Base-by-base conservation (phyloP, 2,329 filamentous ascomycete species). In the Cephalotrichum gorgonifer region DNA sequence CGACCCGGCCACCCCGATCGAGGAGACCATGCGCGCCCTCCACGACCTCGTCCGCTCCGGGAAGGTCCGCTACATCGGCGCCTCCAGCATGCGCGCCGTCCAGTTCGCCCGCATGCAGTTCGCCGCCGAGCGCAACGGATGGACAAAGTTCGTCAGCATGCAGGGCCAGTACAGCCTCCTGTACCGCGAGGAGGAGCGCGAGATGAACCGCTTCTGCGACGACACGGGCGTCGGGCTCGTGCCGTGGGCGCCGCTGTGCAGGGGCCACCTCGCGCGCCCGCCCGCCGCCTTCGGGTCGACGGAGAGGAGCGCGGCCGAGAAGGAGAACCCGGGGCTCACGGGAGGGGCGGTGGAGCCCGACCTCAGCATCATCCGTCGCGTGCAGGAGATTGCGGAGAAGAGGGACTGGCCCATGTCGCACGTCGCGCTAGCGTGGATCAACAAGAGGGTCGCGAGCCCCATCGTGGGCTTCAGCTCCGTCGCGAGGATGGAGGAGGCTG, bases 11-110 rank as follows among this genome's bases (percentile, higher is more conserved):
- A 73, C 70, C 1, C 72, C 75, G 0, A 61, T 70, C 4, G 74
- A 79, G 55, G 78, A 82, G 62, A 80, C 77, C n/a, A 81, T 82
- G 78, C 69, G 71, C 57, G 76, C 76, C 7, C 61, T 81, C n/a
- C 75, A 83, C 52, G 78, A 82, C 55, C 66, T 82, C 0, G 68
- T 82, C 0, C 66, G 74, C 54, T 70, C 65, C 3, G 79, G 79
- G 0, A 79, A 77, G 58, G 77, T 81, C 0, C 64, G 72, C 2
- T 78, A 78, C 54, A 71, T 78, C 23, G 75, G 75, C 2, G 66
- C 71, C n/a, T 69, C 64, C 31, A 68, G 62, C 45, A 75, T 74
- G 70, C 66, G 67, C 57, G 64, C 70, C 0, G 72, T 68, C 56
- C 66, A 76, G 53, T 74, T 76, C 54, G 66, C 68, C 41, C 63